Evolutionary conservation across 257 asterid species (phyloP), one percentile per base, ranked within the genome.

Genomic region (Solanum lignicaule): DNA sequence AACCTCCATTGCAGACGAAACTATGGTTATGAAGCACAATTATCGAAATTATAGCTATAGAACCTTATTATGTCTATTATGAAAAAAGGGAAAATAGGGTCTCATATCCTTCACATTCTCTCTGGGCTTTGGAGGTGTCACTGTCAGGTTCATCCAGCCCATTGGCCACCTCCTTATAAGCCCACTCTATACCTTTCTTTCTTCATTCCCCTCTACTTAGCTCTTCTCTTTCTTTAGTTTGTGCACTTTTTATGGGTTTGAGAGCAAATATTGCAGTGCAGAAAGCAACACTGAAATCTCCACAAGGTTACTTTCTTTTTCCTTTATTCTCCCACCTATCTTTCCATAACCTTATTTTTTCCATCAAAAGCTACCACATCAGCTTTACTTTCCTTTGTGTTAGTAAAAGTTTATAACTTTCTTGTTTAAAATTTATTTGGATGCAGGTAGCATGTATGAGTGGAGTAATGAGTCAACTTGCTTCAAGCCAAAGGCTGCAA

Each of bases 111-210:
- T 75, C 7, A 36, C 21, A 38, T 23, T 75, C 58, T 23, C 21
- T 38, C 33, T 38, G 83, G 83, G 83, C 83, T 29, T 75, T 75
- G 32, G 58, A 23, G 55, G 31, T 89, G 95, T 93, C 95, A 65
- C 87, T 86, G 83, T 93, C 93, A 91, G 92, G 92, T 86, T 92
- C 94, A 91, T 72, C 62, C 84, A 87, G 95, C 97, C 96, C 97
- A 90, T 90, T 91, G 75, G 79, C 89, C 90, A 33, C 68, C 88
- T 89, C 83, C 89, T 76, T 91, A 88, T 82, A 90, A 89, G 88
- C 91, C 93, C 92, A 90, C 52, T 75, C 74, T 25, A 36, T 20
- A 83, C 68, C 71, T 81, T 90, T 69, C 43, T 91, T 76, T 39
- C 66, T 83, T 65, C 87, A 83, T 60, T 87, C 88, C 33, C 65